These are phyloP conservation scores for Jaapia argillacea DNA, from an alignment of 768 basidiomycete species.

Conservation along the genomic window DNA sequence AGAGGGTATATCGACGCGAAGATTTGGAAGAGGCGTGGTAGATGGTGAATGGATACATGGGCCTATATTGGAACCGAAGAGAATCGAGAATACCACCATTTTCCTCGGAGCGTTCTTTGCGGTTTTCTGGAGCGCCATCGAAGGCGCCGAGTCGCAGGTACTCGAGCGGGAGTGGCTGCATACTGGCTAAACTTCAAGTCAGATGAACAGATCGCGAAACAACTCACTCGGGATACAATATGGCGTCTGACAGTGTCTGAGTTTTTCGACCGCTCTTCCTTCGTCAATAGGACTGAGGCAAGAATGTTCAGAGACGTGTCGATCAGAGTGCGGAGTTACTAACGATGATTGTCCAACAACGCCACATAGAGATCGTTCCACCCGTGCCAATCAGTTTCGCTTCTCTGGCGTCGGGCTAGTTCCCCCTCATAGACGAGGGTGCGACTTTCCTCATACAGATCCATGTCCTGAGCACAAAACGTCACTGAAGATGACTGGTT, in stretches of 20 bases:
- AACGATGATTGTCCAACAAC: slow-evolving; percentile 72
- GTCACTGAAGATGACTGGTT: not conserved
- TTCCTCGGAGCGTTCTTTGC: slow-evolving; percentile 47
- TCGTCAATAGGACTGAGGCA: slow-evolving; percentile 48
- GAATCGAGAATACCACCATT: slow-evolving; percentile 48
- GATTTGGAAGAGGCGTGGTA: slow-evolving; percentile 54
- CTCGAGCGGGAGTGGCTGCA: slow-evolving; percentile 69
- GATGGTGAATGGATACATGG: slow-evolving; percentile 69
- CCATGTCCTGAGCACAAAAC: slow-evolving; percentile 56
- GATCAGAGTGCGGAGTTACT: slow-evolving; percentile 17
- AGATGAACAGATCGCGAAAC: not conserved
- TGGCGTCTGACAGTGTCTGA: slow-evolving; percentile 37
- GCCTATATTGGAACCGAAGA: slow-evolving; percentile 38
- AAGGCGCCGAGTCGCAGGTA: slow-evolving; percentile 70
- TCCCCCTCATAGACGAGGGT: slow-evolving; percentile 60
- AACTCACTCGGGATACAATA: slow-evolving; percentile 57
- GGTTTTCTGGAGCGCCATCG: slow-evolving; percentile 43
- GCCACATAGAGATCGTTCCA: slow-evolving; percentile 65
- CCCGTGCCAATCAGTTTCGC: slow-evolving; percentile 55
- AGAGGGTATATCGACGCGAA: slow-evolving; percentile 63
- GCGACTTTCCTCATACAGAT: slow-evolving; percentile 66
- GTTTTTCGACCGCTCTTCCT: slow-evolving; percentile 46
- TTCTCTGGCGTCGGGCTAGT: slow-evolving; percentile 47
- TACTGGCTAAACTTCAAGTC: slow-evolving; percentile 3
- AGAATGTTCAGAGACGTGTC: not conserved